These are phyloP conservation scores for Globisporangium abappressorium DNA, from an alignment of 352 stramenopile genomes.

Conservation along the genomic window DNA sequence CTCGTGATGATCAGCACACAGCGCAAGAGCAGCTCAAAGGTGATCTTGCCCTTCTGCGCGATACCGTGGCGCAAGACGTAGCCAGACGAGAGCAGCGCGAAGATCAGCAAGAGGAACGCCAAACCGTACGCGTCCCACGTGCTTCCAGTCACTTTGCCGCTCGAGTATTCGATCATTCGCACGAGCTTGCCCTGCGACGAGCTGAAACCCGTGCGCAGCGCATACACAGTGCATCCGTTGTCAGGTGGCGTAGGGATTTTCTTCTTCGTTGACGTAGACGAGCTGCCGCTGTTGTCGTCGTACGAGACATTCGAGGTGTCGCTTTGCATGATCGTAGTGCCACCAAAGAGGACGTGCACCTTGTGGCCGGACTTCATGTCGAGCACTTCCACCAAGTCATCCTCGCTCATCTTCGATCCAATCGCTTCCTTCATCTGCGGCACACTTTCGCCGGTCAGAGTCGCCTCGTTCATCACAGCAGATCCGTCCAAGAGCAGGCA, in stretches of 20 bases:
- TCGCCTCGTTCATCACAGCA: slow-evolving; percentile 98
- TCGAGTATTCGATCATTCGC: slow-evolving; percentile 97
- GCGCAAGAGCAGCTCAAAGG: slow-evolving; percentile 96
- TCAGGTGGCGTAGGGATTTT: slow-evolving; percentile 83
- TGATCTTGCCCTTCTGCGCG: slow-evolving; percentile 88
- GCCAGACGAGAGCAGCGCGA: slow-evolving; percentile 92
- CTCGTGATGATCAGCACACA: slow-evolving; percentile 99
- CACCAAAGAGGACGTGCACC: slow-evolving; percentile 92
- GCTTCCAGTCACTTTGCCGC: slow-evolving; percentile 94
- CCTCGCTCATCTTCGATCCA: slow-evolving; percentile 61
- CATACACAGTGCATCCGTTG: slow-evolving; percentile 91
- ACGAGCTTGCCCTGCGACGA: slow-evolving; percentile 98
- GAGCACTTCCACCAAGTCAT: slow-evolving; percentile 68
- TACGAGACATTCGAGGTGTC: slow-evolving; percentile 42
- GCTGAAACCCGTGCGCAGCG: slow-evolving; percentile 97
- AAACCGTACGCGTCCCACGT: slow-evolving; percentile 96
- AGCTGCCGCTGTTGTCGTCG: slow-evolving; percentile 5
- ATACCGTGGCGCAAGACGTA: slow-evolving; percentile 93
- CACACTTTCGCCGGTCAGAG: slow-evolving; percentile 98
- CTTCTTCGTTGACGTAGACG: slow-evolving; percentile 13
- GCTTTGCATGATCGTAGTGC: slow-evolving; percentile 90
- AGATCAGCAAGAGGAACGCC: slow-evolving; percentile 95
- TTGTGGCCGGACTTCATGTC: slow-evolving; percentile 89
- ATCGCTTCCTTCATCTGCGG: slow-evolving; percentile 97
- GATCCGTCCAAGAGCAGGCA: slow-evolving; percentile 93